Conservation (phyloP, 176 grass and related monocot genomes). For the Oryza coarctata region DNA sequence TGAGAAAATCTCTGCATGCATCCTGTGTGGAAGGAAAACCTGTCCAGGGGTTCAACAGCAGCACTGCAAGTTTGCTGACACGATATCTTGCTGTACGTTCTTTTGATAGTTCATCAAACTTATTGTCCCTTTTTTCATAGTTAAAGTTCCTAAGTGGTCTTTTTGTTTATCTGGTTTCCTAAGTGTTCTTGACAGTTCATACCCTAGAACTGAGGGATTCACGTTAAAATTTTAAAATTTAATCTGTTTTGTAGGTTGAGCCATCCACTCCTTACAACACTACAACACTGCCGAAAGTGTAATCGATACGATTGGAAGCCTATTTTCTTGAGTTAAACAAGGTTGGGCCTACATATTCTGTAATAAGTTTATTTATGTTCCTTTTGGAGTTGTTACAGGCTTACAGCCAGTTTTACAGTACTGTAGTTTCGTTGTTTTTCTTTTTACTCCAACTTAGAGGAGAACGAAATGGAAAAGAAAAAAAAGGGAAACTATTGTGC, state of each 20-base stretch:
- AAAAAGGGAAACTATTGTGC: not conserved
- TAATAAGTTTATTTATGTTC: not conserved
- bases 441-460: not conserved
- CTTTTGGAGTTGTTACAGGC: not conserved
- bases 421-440: conserved; percentile 35
- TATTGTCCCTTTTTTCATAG: not conserved
- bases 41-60: conserved; percentile 36
- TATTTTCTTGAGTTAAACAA: not conserved
- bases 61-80: conserved; percentile 31
- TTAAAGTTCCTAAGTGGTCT: not conserved
- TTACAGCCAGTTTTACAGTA: not conserved
- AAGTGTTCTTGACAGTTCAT: not conserved
- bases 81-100: conserved; percentile 24
- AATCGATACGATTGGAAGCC: not conserved
- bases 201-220: not conserved
- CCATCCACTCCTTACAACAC: conserved; percentile 38
- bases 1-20: conserved; percentile 51
- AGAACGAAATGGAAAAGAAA: not conserved
- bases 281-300: conserved; percentile 58
- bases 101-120: conserved; percentile 2
- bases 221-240: not conserved
- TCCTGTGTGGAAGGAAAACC: conserved; percentile 33
- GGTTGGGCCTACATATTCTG: not conserved
- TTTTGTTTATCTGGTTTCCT: no score
- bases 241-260: conserved; percentile 48